Evolutionary conservation across 257 asterid species (phyloP).

Genomic region (Coffea canephora): DNA sequence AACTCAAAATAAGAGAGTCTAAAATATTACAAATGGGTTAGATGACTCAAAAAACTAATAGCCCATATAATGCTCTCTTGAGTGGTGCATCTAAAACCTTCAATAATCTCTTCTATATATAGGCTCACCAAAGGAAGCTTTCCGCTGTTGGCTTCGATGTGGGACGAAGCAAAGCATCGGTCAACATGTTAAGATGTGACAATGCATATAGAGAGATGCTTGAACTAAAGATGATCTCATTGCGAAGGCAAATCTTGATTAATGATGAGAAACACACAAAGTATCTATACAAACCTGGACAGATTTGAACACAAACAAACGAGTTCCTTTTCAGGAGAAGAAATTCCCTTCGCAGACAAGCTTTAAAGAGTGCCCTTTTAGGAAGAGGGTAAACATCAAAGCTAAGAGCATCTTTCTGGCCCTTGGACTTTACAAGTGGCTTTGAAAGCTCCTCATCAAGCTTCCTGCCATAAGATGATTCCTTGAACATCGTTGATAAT

Average conservation of each 20-base stretch:
- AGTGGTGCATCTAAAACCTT: too few relatives aligned
- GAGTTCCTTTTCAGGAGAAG: constrained; percentile 52
- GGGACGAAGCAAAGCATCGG: too few relatives aligned
- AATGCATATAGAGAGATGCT: not conserved
- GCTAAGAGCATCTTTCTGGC: constrained; percentile 33
- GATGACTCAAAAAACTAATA: too few relatives aligned
- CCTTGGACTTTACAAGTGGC: constrained; percentile 34
- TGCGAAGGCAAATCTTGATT: not conserved
- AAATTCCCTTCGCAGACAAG: constrained; percentile 47
- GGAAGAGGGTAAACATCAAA: constrained; percentile 39
- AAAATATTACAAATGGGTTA: too few relatives aligned
- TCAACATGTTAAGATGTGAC: too few relatives aligned
- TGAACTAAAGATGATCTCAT: not conserved
- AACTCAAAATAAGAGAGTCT: too few relatives aligned
- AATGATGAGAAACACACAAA: not conserved
- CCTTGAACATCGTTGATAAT: constrained; percentile 33
- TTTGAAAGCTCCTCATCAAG: constrained; percentile 33
- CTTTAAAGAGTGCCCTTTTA: constrained; percentile 38
- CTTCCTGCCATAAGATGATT: constrained; percentile 32
- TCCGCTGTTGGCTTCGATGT: too few relatives aligned
- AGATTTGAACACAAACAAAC: constrained; percentile 38
- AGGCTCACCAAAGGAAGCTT: too few relatives aligned
- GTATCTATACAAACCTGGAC: constrained; percentile 34
- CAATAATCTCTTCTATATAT: too few relatives aligned
- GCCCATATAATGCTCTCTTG: too few relatives aligned